A percentile compares a stretch with the other conserved stretches of the same genome.
Evolutionary conservation across 805 yeast species (phyloP).

Genomic region (Candida berthetii): DNA sequence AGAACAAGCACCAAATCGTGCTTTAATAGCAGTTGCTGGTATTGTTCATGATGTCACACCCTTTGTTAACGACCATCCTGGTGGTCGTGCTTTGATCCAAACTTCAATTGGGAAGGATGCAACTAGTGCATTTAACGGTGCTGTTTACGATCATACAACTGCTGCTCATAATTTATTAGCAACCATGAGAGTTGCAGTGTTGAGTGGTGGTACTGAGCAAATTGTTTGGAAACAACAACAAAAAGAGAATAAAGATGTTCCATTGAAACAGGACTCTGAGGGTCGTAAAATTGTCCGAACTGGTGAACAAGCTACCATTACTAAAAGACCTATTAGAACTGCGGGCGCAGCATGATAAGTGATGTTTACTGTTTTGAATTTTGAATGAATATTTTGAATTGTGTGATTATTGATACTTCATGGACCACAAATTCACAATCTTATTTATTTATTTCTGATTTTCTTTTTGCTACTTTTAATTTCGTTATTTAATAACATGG

Average conservation of each 20-base stretch:
- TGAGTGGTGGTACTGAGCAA: conserved; percentile 72
- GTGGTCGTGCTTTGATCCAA: conserved; percentile 73
- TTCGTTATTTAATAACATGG: no score
- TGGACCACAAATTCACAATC: no score
- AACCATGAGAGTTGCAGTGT: conserved; percentile 88
- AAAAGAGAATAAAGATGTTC: conserved; percentile 53
- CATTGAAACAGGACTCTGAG: conserved; percentile 39
- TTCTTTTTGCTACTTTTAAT: no score
- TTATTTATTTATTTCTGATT: no score
- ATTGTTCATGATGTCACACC: conserved; percentile 93
- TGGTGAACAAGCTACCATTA: conserved; percentile 45
- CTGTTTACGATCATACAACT: conserved; percentile 87
- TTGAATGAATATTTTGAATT: no score
- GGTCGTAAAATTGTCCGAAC: conserved; percentile 50
- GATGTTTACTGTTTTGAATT: no score
- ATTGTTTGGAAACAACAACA: conserved; percentile 71
- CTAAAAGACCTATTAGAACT: conserved; percentile 32
- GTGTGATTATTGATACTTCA: no score
- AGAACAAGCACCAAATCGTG: conserved; percentile 43
- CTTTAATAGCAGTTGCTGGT: conserved; percentile 79
- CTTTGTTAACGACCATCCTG: conserved; percentile 89
- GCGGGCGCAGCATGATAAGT: conserved; percentile 44
- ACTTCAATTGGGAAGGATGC: conserved; percentile 92
- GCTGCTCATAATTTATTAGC: conserved; percentile 90
- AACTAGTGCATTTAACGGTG: conserved; percentile 91